These are phyloP conservation scores for Penicillium salamii DNA, from an alignment of 495 filamentous ascomycete species.

Conservation along the genomic window DNA sequence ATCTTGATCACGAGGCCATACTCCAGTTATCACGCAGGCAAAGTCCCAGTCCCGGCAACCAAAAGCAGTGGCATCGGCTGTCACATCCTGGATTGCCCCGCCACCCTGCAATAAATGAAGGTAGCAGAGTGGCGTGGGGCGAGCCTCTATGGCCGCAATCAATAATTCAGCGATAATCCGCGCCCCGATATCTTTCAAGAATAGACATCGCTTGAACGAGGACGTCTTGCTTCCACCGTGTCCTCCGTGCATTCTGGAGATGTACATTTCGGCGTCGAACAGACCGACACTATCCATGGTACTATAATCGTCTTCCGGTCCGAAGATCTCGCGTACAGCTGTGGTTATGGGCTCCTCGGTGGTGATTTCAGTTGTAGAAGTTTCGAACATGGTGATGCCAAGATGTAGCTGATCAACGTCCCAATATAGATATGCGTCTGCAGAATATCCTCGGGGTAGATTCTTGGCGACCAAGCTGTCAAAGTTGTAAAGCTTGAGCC, in stretches of 20 bases:
- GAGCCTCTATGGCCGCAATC: conserved; percentile 43
- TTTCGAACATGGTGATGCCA: conserved; percentile 54
- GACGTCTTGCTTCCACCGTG: conserved; percentile 58
- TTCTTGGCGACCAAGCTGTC: conserved; percentile 38
- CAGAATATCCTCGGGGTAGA: conserved; percentile 46
- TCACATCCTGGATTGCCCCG: conserved; percentile 48
- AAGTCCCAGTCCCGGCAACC: conserved; percentile 64
- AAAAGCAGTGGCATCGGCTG: conserved; percentile 53
- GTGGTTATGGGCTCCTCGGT: conserved; percentile 15
- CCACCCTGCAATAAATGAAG: conserved; percentile 63
- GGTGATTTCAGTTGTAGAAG: conserved; percentile 22
- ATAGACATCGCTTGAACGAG: conserved; percentile 64
- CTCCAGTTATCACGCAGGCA: conserved; percentile 62
- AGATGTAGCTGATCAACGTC: conserved; percentile 46
- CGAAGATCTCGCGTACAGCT: too few relatives aligned
- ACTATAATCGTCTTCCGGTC: conserved; percentile 33
- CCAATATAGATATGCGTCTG: conserved; percentile 58
- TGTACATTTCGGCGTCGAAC: conserved; percentile 61
- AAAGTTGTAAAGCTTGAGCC: conserved; percentile 39
- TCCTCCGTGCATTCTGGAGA: conserved; percentile 58
- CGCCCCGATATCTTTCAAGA: conserved; percentile 52
- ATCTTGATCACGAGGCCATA: conserved; percentile 59
- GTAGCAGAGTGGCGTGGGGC: conserved; percentile 57
- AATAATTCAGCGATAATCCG: conserved; percentile 36
- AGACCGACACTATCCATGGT: conserved; percentile 48